Base-by-base conservation (phyloP, 768 basidiomycete species). In the Russula griseocarnosa region DNA sequence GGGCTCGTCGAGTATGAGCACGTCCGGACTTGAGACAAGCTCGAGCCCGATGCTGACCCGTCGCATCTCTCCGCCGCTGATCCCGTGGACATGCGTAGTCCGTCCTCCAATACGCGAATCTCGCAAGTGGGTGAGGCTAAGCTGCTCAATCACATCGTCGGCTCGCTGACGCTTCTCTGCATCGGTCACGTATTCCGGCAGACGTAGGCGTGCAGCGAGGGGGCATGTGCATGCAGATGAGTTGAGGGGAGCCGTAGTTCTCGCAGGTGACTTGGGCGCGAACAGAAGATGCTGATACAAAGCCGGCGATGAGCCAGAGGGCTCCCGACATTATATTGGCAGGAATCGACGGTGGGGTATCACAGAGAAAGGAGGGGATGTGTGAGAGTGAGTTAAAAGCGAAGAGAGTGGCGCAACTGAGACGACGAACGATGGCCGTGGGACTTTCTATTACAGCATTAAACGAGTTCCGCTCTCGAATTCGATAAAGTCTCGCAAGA, bases 131-230 rank as follows among this genome's bases (percentile, higher is more conserved):
- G 80, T 76, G 28, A 98, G 82, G 1, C 93, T 92, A 3, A 98
- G 83, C 71, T 88, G 92, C 14, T 82, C 79, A 70, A 98, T 80
- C 28, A 96, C 78, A 20, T 81, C 75, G 20, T 85, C 79, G 0
- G 94, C 94, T 13, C 89, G 79, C 40, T 81, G 78, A 9, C 74
- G 75, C 73, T 92, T 92, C 66, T 85, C 83, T n/a, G 75, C 72
- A 28, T 81, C 78, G 3, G 83, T 76, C 34, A 92, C 75, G 49
- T 78, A 82, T 71, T 92, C 91, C 0, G 94, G 91, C 0, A 98
- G 77, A 4, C 92, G 87, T 9, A 97, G 80, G 28, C 87, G 82
- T 8, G 94, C 92, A 14, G 91, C 93, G 68, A 97, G 95, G 16
- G 92, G 93, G 73, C 94, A 97, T 26, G 80, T 74, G 71, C 94